Evolutionary conservation across 139 green algal genomes (phyloP), one percentile per base, ranked within the genome.

Genomic region (Chlorella sorokiniana): DNA sequence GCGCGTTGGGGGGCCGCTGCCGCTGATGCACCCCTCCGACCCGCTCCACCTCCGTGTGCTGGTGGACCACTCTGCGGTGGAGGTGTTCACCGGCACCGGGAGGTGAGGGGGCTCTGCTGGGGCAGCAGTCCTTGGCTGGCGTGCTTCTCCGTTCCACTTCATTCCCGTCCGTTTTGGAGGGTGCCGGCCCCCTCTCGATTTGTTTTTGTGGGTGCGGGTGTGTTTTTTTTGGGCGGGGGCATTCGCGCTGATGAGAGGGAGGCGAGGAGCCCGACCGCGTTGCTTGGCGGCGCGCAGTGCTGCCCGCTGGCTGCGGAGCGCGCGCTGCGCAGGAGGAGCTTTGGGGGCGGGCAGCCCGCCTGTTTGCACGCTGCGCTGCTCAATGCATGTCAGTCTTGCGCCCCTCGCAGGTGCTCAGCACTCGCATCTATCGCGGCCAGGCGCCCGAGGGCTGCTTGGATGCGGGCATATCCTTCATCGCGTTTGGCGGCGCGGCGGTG

Each of bases 51-150:
- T 98, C 74, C 88, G 94, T 11, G 54, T 97, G 0, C 70, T 98
- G 51, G 71, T 97, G 44, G 94, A 98, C 84, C 83, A 90, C 84
- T 95, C 89, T 27, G 92, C 81, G 31, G 38, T 96, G 7, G 93
- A 98, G 84, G 84, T 95, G 2, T 94, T 81, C 70, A 73, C 84
- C 3, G 82, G 83, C 59, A 89, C 41, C 0, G 89, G 11, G 83
- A 90, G 73, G 78, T 83, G 67, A 70, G 78, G 4, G 4, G 11
- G 35, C 20, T 10, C 3, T 5, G 63, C 7, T 20, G 63, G 33
- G 33, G 33, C 8, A 3, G 5, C 7, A 33, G 14, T 4, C 3
- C 11, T 20, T 20, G 8, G 4, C 16, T 40, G 29, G 16, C 16
- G 48, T 59, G 48, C 16, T 59, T 11, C 14, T 59, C 48, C n/a